Percentiles rank a stretch among this genome's conserved stretches.
Conservation (phyloP, 352 stramenopile genomes). For the Phytophthora ohioensis region DNA sequence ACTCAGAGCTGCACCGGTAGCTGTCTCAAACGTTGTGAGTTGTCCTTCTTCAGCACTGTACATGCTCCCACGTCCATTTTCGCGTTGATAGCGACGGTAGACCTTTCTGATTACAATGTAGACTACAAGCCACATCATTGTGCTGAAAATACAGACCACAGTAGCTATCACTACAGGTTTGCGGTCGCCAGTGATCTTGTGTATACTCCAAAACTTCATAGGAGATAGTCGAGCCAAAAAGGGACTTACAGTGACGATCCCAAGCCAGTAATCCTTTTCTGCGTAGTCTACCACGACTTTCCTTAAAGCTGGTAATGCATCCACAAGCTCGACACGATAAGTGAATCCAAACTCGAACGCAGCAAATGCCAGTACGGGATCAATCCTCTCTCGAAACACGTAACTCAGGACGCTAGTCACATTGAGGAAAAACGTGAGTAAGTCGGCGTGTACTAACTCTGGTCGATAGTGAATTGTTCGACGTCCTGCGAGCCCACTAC, state of each 20-base stretch:
- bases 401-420: slow-evolving; percentile 35
- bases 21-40: slow-evolving; percentile 36
- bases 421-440: slow-evolving; percentile 46
- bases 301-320: slow-evolving; percentile 13
- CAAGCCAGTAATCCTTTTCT: slow-evolving; percentile 20
- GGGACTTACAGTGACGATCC: slow-evolving; percentile 19
- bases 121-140: slow-evolving; percentile 20
- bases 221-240: slow-evolving; percentile 24
- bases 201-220: slow-evolving; percentile 33
- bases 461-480: slow-evolving; percentile 22
- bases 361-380: slow-evolving; percentile 37
- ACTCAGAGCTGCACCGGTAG: slow-evolving; percentile 23
- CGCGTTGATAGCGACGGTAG: slow-evolving; percentile 19
- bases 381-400: slow-evolving; percentile 36
- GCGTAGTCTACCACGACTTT: slow-evolving; percentile 31
- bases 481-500: slow-evolving; percentile 2
- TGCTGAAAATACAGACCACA: slow-evolving; percentile 32
- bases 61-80: background rate
- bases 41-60: slow-evolving; percentile 5
- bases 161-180: slow-evolving; percentile 25
- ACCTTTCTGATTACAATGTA: slow-evolving; percentile 41
- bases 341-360: slow-evolving; percentile 33
- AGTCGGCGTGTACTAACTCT: slow-evolving; percentile 34
- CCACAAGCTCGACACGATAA: slow-evolving; percentile 26
- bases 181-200: slow-evolving; percentile 16